Percentiles rank a stretch among this genome's conserved stretches.
phyloP scores from a whole-genome alignment of 2,329 filamentous ascomycete genomes.

The Fusarium newnesense region DNA sequence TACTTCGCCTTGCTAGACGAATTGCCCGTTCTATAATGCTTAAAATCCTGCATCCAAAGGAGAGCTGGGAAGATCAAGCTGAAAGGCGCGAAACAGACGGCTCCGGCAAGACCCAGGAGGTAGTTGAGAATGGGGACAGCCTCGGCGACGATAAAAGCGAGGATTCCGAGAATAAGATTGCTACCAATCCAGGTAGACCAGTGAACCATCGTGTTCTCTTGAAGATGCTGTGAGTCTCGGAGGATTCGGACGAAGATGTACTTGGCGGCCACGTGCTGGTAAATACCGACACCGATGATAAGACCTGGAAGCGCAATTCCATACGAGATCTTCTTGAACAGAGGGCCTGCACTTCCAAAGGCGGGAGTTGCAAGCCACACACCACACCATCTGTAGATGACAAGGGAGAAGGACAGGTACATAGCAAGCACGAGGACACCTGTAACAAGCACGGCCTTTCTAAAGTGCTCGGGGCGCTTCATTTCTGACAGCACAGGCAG shows the following conservation, averaged over 20 bases:
- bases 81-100: not conserved
- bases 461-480: conserved; percentile 3
- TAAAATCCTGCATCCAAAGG: not conserved
- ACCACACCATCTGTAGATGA: conserved; percentile 3
- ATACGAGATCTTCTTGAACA: not conserved
- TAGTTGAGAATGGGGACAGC: conserved; percentile 1
- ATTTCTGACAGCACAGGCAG: conserved; percentile 67
- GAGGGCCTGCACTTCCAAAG: not conserved
- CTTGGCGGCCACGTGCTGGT: not conserved
- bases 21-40: not conserved
- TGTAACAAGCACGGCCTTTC: not conserved
- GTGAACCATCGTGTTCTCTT: not conserved
- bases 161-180: not conserved
- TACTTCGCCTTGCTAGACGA: not conserved
- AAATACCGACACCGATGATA: not conserved
- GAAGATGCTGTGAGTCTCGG: not conserved
- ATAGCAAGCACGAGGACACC: not conserved
- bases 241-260: not conserved
- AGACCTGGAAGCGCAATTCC: conserved; percentile 2
- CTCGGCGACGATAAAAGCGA: not conserved
- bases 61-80: not conserved
- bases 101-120: not conserved
- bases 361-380: not conserved
- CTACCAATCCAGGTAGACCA: conserved; percentile 1
- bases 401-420: not conserved